These are phyloP conservation scores for Stromatinia cepivora DNA, from an alignment of 2,329 filamentous ascomycete species.

Conservation along the genomic window DNA sequence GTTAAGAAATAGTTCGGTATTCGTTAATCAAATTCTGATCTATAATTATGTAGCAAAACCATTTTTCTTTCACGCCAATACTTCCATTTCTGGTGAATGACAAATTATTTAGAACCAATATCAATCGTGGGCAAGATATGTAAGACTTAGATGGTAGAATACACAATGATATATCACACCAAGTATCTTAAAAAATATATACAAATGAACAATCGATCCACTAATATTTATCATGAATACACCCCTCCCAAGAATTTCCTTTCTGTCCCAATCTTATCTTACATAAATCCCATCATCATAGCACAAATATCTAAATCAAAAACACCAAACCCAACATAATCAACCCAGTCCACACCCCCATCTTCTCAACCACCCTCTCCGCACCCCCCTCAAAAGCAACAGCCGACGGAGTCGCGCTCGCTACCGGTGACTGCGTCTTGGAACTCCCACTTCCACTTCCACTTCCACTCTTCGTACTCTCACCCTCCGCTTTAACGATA, in stretches of 20 bases:
- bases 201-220: background rate
- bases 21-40: no score
- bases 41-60: no score
- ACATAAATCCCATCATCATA: background rate
- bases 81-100: background rate
- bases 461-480: background rate
- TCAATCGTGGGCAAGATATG: rapidly evolving
- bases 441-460: background rate
- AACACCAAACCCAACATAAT: conserved; percentile 3
- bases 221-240: background rate
- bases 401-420: background rate
- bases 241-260: no score
- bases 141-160: no score
- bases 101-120: rapidly evolving
- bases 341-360: background rate
- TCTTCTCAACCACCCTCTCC: background rate
- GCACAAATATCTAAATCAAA: background rate
- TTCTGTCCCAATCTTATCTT: background rate
- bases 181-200: background rate
- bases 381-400: background rate
- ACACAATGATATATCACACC: background rate
- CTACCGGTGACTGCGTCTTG: background rate
- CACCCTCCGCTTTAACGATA: background rate
- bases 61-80: no score
- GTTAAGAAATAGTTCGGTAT: no score